Evolutionary conservation across 1,139 yeast genomes (phyloP), one percentile per base, ranked within the genome.

Genomic region (Spencermartinsiella ligniputridi): DNA sequence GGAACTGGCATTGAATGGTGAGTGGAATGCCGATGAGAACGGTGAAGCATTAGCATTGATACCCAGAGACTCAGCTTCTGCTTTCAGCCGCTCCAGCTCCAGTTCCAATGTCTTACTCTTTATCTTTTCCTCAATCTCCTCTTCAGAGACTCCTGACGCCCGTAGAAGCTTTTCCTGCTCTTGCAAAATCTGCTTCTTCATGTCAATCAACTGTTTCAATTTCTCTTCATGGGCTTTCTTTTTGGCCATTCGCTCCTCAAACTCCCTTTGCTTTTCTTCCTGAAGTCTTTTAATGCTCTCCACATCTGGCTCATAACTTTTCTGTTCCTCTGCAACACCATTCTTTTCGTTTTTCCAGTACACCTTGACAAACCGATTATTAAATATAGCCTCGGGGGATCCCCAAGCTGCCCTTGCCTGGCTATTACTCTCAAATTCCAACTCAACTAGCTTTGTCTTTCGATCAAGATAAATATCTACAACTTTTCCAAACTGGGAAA

Each of bases 351-450:
- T 55, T 36, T 70, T 63, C 72, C 74, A 74, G 56, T 58, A 72
- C 24, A 74, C 67, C 54, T 72, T 73, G 49, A 74, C 69, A 50
- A 74, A 73, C 41, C 78, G 66, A 57, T 74, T 74, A 46, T 66
- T 70, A 50, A 74, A 74, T n/a, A 74, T 68, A 3, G 78, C 72
- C 2, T 58, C 67, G 0, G 77, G 74, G 13, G 68, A 64, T 3
- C 58, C 47, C 68, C 74, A 74, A 1, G 78, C 78, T 8, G 56
- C 60, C 11, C 57, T 59, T 1, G 78, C 78, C 49, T 60, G 56
- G 32, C 61, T 64, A 39, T 67, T 70, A n/a, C 60, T 54, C 8
- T 51, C 60, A 47, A 61, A 74, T 45, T 68, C 73, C 17, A 74
- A 43, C 47, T 65, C 70, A 1, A 72, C 76, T 12, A 61, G 52